Base-by-base conservation (phyloP, 176 grass and related monocot species). In the Guadua angustifolia region DNA sequence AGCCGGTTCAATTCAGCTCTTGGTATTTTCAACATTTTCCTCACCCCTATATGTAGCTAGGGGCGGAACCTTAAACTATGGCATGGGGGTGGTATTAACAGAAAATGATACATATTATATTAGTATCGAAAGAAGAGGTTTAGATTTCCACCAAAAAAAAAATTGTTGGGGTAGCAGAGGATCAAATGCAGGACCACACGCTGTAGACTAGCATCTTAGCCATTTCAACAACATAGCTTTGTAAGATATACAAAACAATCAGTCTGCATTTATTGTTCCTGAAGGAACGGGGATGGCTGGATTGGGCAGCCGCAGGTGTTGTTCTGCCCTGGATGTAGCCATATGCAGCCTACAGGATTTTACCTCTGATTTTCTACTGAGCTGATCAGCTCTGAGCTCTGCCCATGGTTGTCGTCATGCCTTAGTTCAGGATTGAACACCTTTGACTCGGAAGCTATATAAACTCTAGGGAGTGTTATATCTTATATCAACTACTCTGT, bases 11-110 rank as follows among this genome's bases (percentile, higher is more conserved):
- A 46, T 81, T 76, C 24, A 14, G 25, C 69, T 7, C 80, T 80
- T 17, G 24, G 25, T 6, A 74, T 73, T 79, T 79, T 58, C 33
- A 42, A 3, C 78, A 32, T 62, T 11, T 74, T 63, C 11, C 18
- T 79, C 12, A 1, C 51, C 24, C 61, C 1, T 64, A 57, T 62
- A 67, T 88, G 71, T 45, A 88, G 11, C 58, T 26, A 84, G 21
- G 26, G 21, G 29, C 2, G 12, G 77, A 69, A 57, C 21, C 35
- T 64, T 77, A 61, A 19, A 78, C 71, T 80, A 56, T 44, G 8
- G 22, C 52, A 42, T 69, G 61, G 19, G 51, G 22, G 16, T 9
- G 47, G 60, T 16, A 53, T 52, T 4, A 69, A 26, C 22, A 44
- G 40, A 74, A 79, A 88, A 47, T 19, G 46, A 44, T 55, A 35